phyloP scores from a whole-genome alignment of 352 stramenopile genomes.

The Phytophthora capsici region DNA sequence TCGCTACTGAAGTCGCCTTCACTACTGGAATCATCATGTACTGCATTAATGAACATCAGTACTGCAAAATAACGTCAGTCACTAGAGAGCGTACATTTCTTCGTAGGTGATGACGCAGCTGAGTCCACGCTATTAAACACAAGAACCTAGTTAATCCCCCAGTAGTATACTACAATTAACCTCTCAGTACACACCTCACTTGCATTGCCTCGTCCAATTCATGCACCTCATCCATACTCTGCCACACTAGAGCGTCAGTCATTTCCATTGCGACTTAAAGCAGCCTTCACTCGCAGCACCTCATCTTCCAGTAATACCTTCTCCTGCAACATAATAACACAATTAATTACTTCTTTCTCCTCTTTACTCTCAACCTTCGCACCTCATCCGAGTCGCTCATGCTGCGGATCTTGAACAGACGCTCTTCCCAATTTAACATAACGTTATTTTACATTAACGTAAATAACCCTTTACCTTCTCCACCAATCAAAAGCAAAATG shows the following conservation, averaged over 20 bases:
- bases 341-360: not conserved
- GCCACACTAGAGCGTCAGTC: conserved; percentile 39
- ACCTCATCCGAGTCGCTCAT: conserved; percentile 74
- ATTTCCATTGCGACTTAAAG: not conserved
- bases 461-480: conserved; percentile 8
- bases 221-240: conserved; percentile 86
- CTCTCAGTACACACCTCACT: conserved; percentile 45
- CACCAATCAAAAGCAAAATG: conserved; percentile 39
- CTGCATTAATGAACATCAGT: conserved; percentile 5
- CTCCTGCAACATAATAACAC: conserved; percentile 31
- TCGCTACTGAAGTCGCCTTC: conserved; percentile 19
- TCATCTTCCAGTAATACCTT: conserved; percentile 56
- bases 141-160: not conserved
- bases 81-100: conserved; percentile 8
- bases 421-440: not conserved
- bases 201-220: conserved; percentile 60
- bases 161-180: too few relatives aligned
- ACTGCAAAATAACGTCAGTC: not conserved
- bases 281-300: conserved; percentile 23
- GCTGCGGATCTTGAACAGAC: conserved; percentile 27
- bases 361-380: not conserved
- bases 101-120: conserved; percentile 48
- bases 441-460: not conserved
- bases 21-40: conserved; percentile 12
- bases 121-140: conserved; percentile 51